phyloP scores from a whole-genome alignment of 176 grass and related monocot species.

The Raddia distichophylla region DNA sequence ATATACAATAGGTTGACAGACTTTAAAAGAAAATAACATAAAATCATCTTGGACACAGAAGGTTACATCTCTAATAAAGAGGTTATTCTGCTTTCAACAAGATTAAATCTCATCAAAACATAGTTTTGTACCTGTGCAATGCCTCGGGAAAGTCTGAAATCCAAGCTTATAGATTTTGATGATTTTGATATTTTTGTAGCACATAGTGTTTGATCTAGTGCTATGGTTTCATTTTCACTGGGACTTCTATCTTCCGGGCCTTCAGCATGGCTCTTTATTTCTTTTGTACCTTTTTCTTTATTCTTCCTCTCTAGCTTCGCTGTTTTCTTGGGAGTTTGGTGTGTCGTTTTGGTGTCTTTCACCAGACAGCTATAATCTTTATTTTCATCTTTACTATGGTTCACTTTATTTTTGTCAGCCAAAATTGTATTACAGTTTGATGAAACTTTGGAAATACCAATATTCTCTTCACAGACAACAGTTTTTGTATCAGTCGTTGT shows the following conservation, averaged over 20 bases:
- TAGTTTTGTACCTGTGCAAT: constrained; percentile 78
- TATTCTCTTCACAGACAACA: constrained; percentile 76
- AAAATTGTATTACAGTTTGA: constrained; percentile 33
- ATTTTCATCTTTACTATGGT: constrained; percentile 31
- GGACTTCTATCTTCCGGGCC: constrained; percentile 25
- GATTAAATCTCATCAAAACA: neutral
- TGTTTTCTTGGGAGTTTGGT: constrained; percentile 42
- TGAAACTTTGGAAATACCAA: constrained; percentile 41
- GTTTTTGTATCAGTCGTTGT: constrained; percentile 66
- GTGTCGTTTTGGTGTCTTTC: constrained; percentile 33
- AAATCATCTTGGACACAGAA: constrained; percentile 21
- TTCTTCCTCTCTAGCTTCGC: constrained; percentile 45
- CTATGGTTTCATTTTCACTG: constrained; percentile 54
- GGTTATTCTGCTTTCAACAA: constrained; percentile 8
- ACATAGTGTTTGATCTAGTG: constrained; percentile 65
- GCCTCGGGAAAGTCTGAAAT: constrained; percentile 93
- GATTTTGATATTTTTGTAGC: constrained; percentile 77
- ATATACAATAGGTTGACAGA: neutral
- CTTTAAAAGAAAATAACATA: neutral
- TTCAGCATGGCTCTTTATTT: constrained; percentile 36
- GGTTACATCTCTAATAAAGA: neutral
- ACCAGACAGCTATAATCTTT: constrained; percentile 32
- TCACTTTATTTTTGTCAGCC: constrained; percentile 28
- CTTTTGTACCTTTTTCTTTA: constrained; percentile 58
- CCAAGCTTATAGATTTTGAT: constrained; percentile 94